These are phyloP conservation scores for Colletotrichum magnum DNA, from an alignment of 2,329 filamentous ascomycete genomes.

Conservation along the genomic window DNA sequence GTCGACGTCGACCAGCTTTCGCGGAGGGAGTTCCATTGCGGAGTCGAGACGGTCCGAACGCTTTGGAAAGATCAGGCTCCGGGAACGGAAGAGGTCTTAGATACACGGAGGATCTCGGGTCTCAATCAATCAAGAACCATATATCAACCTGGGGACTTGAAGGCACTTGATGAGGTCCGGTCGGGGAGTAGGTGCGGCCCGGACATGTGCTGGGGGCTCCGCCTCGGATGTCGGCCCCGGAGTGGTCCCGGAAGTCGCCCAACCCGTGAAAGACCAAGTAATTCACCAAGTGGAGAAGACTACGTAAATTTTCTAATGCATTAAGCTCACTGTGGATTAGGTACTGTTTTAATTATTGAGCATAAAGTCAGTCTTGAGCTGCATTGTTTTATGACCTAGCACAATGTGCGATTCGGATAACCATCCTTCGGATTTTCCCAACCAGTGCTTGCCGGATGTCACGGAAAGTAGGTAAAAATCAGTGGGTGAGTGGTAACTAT, in stretches of 20 bases:
- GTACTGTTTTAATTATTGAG: too few species aligned
- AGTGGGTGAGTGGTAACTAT: too few species aligned
- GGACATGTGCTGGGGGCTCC: not conserved
- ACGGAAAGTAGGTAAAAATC: too few species aligned
- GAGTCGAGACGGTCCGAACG: not conserved
- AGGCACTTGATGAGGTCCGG: not conserved
- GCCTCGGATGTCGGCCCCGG: conserved; percentile 26
- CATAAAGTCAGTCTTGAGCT: too few species aligned
- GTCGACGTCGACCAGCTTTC: conserved; percentile 61
- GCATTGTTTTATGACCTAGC: too few species aligned
- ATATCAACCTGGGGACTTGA: not conserved
- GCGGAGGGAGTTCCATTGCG: conserved; percentile 7
- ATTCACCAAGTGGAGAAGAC: conserved; percentile 15
- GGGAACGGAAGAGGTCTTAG: not conserved
- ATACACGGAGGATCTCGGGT: not conserved
- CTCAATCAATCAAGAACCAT: not conserved
- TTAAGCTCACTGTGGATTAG: not conserved
- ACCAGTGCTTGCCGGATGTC: too few species aligned
- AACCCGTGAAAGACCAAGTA: not conserved
- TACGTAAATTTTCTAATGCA: not conserved
- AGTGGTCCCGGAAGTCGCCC: conserved; percentile 24
- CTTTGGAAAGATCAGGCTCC: not conserved
- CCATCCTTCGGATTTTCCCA: too few species aligned
- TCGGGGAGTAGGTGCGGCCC: not conserved
- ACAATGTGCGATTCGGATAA: too few species aligned